Percentiles rank a stretch among this genome's conserved stretches.
Conservation (phyloP, 2,329 filamentous ascomycete genomes). For the Rugonectria rugulosa region DNA sequence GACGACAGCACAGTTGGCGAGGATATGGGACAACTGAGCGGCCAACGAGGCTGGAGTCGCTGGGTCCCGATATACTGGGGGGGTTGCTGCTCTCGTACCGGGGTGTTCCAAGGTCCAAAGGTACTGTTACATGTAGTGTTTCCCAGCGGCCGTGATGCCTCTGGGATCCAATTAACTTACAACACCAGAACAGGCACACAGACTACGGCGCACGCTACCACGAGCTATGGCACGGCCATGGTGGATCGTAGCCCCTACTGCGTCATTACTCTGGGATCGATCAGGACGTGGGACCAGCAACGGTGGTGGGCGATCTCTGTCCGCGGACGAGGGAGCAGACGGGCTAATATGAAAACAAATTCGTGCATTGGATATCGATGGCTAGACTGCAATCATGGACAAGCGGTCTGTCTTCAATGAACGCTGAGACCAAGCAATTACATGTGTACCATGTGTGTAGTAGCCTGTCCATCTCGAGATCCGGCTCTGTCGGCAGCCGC, state of each 20-base stretch:
- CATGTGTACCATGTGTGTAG: no score
- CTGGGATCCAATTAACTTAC: neutral
- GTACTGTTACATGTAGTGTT: conserved; percentile 12
- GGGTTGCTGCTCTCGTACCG: conserved; percentile 24
- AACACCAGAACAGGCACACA: neutral
- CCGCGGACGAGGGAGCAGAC: neutral
- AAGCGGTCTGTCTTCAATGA: no score
- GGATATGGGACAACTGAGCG: conserved; percentile 13
- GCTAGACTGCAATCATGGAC: neutral
- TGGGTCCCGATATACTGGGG: conserved; percentile 27
- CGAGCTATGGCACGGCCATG: neutral
- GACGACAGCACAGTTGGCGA: conserved; percentile 25
- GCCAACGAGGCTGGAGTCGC: conserved; percentile 28
- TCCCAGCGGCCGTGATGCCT: neutral
- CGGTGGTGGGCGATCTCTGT: neutral
- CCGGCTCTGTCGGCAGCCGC: no score
- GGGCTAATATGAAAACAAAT: neutral
- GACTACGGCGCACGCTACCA: neutral
- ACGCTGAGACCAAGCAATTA: no score
- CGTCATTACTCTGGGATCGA: conserved; percentile 18
- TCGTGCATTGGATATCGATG: neutral
- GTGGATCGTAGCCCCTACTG: conserved; percentile 18
- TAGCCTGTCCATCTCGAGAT: no score
- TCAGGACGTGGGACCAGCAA: conserved; percentile 1
- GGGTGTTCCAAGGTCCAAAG: conserved; percentile 13